Percentiles rank a stretch among this genome's conserved stretches.
phyloP scores from a whole-genome alignment of 768 basidiomycete species.

The Kwoniella heveanensis region DNA sequence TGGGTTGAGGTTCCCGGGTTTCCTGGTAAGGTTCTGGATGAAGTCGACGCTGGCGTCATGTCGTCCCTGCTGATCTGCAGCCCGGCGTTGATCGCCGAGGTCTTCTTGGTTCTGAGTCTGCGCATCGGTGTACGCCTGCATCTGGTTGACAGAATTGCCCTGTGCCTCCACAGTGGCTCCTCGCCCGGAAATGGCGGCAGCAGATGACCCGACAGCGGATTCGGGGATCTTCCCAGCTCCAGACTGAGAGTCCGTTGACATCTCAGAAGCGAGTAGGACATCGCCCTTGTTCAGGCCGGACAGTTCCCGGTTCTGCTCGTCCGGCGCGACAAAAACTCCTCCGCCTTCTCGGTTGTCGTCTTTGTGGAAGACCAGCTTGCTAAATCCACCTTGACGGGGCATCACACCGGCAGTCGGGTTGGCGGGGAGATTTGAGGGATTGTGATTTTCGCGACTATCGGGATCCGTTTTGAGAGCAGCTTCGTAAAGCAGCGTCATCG shows the following conservation, averaged over 20 bases:
- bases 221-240: neutral
- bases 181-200: neutral
- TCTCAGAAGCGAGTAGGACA: constrained; percentile 26
- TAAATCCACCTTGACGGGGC: constrained; percentile 34
- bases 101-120: neutral
- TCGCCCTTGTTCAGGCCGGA: constrained; percentile 19
- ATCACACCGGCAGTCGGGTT: constrained; percentile 75
- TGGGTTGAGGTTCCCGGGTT: constrained; percentile 46
- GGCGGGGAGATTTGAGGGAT: constrained; percentile 63
- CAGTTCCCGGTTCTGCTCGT: constrained; percentile 28
- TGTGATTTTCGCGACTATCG: constrained; percentile 56
- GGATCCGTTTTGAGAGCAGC: constrained; percentile 79
- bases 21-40: constrained; percentile 2
- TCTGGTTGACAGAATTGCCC: neutral
- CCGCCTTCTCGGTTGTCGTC: constrained; percentile 82
- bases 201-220: neutral
- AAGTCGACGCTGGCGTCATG: neutral
- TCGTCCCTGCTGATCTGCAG: neutral
- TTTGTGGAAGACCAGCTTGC: constrained; percentile 68
- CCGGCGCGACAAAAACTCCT: constrained; percentile 75
- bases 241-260: neutral
- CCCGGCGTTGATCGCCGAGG: neutral
- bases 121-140: neutral
- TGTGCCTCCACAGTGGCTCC: neutral
- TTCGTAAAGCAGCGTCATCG: constrained; percentile 86